Evolutionary conservation across 306 rosid genomes (phyloP).

Genomic region (Nissolia schottii): DNA sequence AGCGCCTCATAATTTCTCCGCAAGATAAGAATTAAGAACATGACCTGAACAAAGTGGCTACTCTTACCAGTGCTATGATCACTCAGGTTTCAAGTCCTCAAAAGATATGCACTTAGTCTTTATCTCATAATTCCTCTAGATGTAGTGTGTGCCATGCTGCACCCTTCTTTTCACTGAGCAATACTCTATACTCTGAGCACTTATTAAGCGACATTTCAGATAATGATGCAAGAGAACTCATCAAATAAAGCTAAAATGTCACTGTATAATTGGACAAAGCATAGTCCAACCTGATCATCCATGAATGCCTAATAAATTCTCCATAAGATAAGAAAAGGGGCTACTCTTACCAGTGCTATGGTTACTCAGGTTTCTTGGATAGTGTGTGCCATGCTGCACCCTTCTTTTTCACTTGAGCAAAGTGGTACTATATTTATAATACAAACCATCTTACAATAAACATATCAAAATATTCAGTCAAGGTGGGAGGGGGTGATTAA

Average conservation of each 20-base stretch:
- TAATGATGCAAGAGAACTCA: no score
- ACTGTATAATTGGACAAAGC: no score
- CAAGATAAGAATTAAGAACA: no score
- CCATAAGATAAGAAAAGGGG: no score
- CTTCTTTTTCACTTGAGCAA: not conserved
- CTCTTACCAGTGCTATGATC: not conserved
- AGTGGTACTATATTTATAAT: not conserved
- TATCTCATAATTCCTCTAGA: not conserved
- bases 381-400: not conserved
- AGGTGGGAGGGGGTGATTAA: not conserved
- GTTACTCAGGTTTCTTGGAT: no score
- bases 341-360: not conserved
- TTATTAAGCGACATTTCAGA: no score
- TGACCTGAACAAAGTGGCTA: not conserved
- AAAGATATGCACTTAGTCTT: not conserved
- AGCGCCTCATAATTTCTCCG: no score
- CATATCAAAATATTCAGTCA: not conserved
- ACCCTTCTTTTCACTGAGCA: no score
- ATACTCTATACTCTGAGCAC: no score
- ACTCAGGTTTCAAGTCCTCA: not conserved
- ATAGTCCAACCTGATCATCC: no score
- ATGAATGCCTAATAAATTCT: no score
- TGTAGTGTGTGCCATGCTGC: not conserved
- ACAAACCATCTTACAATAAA: constrained; percentile 6
- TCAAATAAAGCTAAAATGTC: no score